Evolutionary conservation across 306 rosid genomes (phyloP), one percentile per base, ranked within the genome.

Genomic region (Dryas alaskensis): DNA sequence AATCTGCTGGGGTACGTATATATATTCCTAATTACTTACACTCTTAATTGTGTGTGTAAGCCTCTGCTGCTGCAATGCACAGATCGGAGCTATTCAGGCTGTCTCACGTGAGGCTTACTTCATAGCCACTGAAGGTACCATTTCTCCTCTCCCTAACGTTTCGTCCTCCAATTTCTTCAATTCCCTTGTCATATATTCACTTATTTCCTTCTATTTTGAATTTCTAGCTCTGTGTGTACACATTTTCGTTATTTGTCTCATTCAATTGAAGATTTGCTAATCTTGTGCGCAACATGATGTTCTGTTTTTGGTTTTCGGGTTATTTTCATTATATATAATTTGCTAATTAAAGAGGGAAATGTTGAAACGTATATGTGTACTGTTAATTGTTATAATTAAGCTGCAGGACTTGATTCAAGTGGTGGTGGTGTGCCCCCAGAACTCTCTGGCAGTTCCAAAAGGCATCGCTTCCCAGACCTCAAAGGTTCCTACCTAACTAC

Each of bases 21-120:
- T 31, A 2, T 31, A 31, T 31, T 31, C 37, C 3, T 31, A 31
- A 31, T 31, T 31, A 31, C 37, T 31, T 31, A 31, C 37, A 31
- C 37, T 31, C 2, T 22, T 22, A 22, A 22, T 22, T 31, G 3
- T 31, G 37, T 31, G 37, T 31, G 37, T 31, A 31, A n/a, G 57
- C 19, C 40, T n/a, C 2, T 44, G 44, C 10, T 25, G 63, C 63
- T 57, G 70, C n/a, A 11, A 65, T 53, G 5, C 10, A 16, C 79
- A 93, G 96, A 93, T 93, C 4, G 98, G 98, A 73, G 98, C 92
- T 8, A 17, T 91, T 60, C 94, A 91, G 86, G 93, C 94, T 60
- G 89, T 81, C 51, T 85, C 94, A 8, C 96, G 94, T 4, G 94
- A 89, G 71, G 94, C 94, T 60, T 91, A 91, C 80, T 88, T 93